Conservation (phyloP, 345 rosid species). For the Populus ilicifolia region DNA sequence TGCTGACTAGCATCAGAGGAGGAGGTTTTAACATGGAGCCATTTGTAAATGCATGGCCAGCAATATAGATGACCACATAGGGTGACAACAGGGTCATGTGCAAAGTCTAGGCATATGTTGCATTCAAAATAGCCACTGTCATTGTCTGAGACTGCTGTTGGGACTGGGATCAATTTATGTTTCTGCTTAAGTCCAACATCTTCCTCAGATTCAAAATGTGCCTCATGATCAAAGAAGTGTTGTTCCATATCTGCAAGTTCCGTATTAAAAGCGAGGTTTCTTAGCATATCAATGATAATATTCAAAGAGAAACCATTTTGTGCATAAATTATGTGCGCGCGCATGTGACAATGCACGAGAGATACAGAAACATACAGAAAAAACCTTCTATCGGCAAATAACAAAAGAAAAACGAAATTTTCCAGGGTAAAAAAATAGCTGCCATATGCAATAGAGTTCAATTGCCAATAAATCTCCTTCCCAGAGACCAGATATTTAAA, state of each 20-base stretch:
- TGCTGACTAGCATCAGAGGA: slow-evolving; percentile 11
- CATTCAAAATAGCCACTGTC: slow-evolving; percentile 16
- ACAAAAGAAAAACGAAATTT: no score
- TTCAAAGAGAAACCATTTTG: neutral
- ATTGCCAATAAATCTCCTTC: neutral
- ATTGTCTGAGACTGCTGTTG: slow-evolving; percentile 16
- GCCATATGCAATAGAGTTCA: neutral
- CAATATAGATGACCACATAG: slow-evolving; percentile 35
- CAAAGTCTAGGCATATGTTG: slow-evolving; percentile 33
- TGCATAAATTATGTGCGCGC: neutral
- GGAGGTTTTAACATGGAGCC: slow-evolving; percentile 21
- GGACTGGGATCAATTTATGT: slow-evolving; percentile 21
- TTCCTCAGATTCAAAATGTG: slow-evolving; percentile 29
- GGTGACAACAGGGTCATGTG: slow-evolving; percentile 34
- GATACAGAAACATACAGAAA: neutral
- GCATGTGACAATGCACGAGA: neutral
- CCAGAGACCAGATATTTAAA: neutral
- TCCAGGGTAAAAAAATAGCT: neutral
- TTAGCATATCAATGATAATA: neutral
- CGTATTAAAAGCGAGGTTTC: slow-evolving; percentile 9
- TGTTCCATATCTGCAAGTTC: slow-evolving; percentile 37
- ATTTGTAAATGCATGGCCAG: slow-evolving; percentile 36
- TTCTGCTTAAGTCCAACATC: slow-evolving; percentile 33
- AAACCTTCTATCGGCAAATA: neutral
- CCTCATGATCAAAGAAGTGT: slow-evolving; percentile 35